Conservation (phyloP, 495 filamentous ascomycete genomes). For the Tuber melanosporum region DNA sequence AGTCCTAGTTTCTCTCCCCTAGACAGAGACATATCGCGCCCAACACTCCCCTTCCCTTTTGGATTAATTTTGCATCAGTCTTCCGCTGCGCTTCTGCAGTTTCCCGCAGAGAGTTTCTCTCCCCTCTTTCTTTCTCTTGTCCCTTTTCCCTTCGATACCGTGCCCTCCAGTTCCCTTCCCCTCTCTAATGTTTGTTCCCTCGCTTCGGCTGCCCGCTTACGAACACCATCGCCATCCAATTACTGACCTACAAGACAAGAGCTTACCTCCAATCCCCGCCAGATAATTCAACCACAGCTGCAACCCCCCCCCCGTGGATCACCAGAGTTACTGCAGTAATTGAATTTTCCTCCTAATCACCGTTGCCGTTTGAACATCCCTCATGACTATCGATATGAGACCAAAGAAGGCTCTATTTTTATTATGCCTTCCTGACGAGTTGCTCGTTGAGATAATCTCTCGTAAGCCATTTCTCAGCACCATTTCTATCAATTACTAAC, state of each 20-base stretch:
- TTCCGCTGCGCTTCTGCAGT: neutral
- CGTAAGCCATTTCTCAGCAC: constrained; percentile 18
- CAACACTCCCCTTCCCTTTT: neutral
- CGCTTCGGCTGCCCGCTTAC: neutral
- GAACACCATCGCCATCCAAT: neutral
- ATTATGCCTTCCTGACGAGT: constrained; percentile 34
- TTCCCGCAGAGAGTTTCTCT: neutral
- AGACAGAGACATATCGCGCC: neutral
- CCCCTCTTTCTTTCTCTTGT: neutral
- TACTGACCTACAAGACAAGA: neutral
- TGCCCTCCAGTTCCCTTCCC: neutral
- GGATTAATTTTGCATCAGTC: neutral
- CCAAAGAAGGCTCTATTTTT: neutral
- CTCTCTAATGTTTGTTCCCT: neutral
- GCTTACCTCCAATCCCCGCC: neutral
- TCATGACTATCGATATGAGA: neutral
- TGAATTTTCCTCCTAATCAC: neutral
- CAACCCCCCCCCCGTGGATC: neutral
- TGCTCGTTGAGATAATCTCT: constrained; percentile 38
- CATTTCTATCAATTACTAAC: constrained; percentile 7
- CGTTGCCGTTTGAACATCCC: neutral
- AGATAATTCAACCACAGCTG: neutral
- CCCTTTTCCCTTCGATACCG: neutral
- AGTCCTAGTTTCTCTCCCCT: neutral
- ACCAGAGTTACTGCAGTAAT: neutral